phyloP scores from a whole-genome alignment of 2,329 filamentous ascomycete species.

The Hymenoscyphus fructigenus region DNA sequence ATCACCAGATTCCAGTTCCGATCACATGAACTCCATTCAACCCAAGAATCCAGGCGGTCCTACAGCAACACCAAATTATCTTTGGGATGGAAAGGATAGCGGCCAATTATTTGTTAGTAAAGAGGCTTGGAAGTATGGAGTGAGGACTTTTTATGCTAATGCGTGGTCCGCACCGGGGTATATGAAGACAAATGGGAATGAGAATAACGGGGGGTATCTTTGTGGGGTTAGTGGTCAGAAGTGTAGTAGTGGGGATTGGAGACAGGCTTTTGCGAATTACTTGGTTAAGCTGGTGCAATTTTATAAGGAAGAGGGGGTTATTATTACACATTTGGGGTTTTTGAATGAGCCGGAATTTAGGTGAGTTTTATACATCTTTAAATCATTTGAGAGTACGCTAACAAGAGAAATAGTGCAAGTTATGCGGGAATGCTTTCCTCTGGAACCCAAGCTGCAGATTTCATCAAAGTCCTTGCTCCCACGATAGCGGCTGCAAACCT shows the following conservation, averaged over 20 bases:
- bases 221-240: constrained; percentile 44
- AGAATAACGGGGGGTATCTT: constrained; percentile 45
- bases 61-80: constrained; percentile 42
- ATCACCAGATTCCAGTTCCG: constrained; percentile 17
- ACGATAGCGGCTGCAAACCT: constrained; percentile 41
- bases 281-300: constrained; percentile 47
- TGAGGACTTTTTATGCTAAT: constrained; percentile 48
- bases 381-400: background rate
- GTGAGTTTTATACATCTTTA: background rate
- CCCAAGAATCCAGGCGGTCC: constrained; percentile 46
- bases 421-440: constrained; percentile 49
- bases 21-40: constrained; percentile 41
- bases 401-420: constrained; percentile 20
- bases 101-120: constrained; percentile 54
- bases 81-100: constrained; percentile 47
- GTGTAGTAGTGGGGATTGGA: constrained; percentile 47
- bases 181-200: constrained; percentile 50
- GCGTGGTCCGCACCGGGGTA: constrained; percentile 51
- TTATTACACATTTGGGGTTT: constrained; percentile 44
- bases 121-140: constrained; percentile 43
- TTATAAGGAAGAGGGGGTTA: constrained; percentile 43
- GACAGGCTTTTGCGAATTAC: constrained; percentile 49
- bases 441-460: constrained; percentile 49
- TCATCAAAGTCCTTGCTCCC: constrained; percentile 46
- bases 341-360: constrained; percentile 45